Evolutionary conservation across 306 rosid species (phyloP).

Genomic region (Trifolium subterraneum): DNA sequence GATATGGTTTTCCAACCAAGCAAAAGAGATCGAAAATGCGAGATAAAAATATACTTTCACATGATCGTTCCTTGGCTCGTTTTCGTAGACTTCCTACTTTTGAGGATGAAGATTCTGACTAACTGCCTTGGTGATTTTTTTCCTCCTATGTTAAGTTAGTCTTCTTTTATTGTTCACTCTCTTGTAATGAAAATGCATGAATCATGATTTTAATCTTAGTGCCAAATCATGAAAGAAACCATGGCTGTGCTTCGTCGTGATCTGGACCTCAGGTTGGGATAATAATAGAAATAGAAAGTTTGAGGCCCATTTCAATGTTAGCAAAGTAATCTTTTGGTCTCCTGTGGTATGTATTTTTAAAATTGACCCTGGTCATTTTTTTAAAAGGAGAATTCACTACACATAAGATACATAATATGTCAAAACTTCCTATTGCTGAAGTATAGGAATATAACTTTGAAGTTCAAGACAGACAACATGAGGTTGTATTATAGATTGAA

Average conservation of each 20-base stretch:
- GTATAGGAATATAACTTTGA: constrained; percentile 12
- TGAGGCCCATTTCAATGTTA: constrained; percentile 2
- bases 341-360: constrained; percentile 17
- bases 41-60: constrained; percentile 51
- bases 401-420: background rate
- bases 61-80: constrained; percentile 61
- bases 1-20: constrained; percentile 67
- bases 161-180: constrained; percentile 2
- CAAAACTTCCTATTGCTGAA: background rate
- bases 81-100: constrained; percentile 69
- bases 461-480: background rate
- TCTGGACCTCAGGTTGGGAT: constrained; percentile 14
- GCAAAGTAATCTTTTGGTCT: constrained; percentile 21
- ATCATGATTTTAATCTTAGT: constrained; percentile 25
- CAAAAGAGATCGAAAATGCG: constrained; percentile 62
- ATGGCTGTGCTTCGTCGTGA: constrained; percentile 25
- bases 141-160: background rate
- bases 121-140: constrained; percentile 39
- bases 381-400: no score
- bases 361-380: background rate
- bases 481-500: background rate
- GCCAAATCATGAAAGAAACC: constrained; percentile 33
- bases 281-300: background rate
- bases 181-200: constrained; percentile 12
- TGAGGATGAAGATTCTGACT: constrained; percentile 63